Conservation (phyloP, 352 stramenopile genomes). For the Pythium insidiosum region DNA sequence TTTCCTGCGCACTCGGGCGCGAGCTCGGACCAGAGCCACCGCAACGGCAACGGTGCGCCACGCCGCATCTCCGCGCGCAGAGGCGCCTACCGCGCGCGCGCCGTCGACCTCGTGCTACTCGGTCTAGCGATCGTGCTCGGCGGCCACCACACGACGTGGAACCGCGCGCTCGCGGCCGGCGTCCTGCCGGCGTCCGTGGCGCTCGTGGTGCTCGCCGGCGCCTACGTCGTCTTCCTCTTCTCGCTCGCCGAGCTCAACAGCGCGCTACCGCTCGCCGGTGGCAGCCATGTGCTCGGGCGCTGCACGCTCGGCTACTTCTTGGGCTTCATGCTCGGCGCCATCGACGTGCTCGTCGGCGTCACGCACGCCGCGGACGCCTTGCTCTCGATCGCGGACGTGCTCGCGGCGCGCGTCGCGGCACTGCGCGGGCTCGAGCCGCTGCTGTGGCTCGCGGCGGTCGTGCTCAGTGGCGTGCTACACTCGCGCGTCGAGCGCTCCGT, state of each 20-base stretch:
- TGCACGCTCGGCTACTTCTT: slow-evolving; percentile 17
- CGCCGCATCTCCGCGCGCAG: background rate
- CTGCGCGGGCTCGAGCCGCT: slow-evolving; percentile 3
- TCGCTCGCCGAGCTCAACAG: slow-evolving; percentile 19
- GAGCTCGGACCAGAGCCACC: too few relatives aligned
- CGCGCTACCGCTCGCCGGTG: slow-evolving; percentile 18
- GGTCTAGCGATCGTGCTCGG: slow-evolving; percentile 20
- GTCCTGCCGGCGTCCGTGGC: slow-evolving; percentile 3
- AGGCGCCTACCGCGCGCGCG: background rate
- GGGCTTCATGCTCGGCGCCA: slow-evolving; percentile 13
- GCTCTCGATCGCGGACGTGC: slow-evolving; percentile 14
- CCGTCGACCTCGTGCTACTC: slow-evolving; percentile 18
- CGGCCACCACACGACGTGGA: slow-evolving; percentile 26
- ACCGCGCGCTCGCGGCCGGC: slow-evolving; percentile 14
- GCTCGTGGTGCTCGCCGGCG: slow-evolving; percentile 9
- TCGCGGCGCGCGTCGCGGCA: slow-evolving; percentile 1
- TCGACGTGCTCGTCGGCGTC: slow-evolving; percentile 21
- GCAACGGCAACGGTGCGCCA: background rate
- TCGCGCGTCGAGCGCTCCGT: slow-evolving; percentile 4
- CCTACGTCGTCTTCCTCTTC: slow-evolving; percentile 15
- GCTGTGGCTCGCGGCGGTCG: too few relatives aligned
- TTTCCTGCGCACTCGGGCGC: too few relatives aligned
- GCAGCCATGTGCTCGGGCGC: slow-evolving; percentile 16
- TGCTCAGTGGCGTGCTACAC: slow-evolving; percentile 4
- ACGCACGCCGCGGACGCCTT: slow-evolving; percentile 16